phyloP scores from a whole-genome alignment of 768 basidiomycete species.

The Lentinula detonsa region DNA sequence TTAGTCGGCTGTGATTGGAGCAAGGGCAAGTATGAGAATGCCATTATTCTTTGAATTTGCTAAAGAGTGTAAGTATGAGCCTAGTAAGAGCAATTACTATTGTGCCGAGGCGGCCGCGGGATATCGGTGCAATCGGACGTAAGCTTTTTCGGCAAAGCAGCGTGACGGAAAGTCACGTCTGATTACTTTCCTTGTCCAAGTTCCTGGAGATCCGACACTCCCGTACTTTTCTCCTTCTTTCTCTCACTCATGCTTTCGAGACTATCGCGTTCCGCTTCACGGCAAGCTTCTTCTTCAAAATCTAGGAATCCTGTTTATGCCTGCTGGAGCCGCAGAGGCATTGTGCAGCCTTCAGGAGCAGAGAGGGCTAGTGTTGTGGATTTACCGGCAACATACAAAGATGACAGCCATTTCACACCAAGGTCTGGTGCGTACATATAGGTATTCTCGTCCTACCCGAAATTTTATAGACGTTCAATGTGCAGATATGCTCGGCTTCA shows the following conservation, averaged over 20 bases:
- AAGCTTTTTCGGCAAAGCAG: not conserved
- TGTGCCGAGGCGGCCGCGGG: not conserved
- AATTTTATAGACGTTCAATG: not conserved
- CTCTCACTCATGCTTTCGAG: constrained; percentile 48
- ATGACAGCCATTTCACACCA: constrained; percentile 65
- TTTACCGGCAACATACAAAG: constrained; percentile 67
- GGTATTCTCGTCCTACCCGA: not conserved
- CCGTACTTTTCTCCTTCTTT: not conserved
- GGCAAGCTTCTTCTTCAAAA: constrained; percentile 24
- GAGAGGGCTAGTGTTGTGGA: constrained; percentile 82
- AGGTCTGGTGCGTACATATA: constrained; percentile 45
- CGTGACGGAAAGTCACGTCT: not conserved
- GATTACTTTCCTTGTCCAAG: not conserved
- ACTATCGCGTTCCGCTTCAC: constrained; percentile 35
- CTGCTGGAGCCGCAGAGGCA: constrained; percentile 38
- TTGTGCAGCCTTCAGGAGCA: constrained; percentile 78
- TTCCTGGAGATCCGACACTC: not conserved
- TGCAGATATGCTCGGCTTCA: constrained; percentile 86
- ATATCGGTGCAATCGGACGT: not conserved
- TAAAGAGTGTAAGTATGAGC: no score
- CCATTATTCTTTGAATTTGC: no score
- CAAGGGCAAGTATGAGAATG: no score
- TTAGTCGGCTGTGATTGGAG: no score
- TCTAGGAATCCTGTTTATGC: constrained; percentile 16
- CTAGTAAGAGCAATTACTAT: no score